Evolutionary conservation across 768 basidiomycete species (phyloP), one percentile per base, ranked within the genome.

Genomic region (Xerocomellus chrysenteron): DNA sequence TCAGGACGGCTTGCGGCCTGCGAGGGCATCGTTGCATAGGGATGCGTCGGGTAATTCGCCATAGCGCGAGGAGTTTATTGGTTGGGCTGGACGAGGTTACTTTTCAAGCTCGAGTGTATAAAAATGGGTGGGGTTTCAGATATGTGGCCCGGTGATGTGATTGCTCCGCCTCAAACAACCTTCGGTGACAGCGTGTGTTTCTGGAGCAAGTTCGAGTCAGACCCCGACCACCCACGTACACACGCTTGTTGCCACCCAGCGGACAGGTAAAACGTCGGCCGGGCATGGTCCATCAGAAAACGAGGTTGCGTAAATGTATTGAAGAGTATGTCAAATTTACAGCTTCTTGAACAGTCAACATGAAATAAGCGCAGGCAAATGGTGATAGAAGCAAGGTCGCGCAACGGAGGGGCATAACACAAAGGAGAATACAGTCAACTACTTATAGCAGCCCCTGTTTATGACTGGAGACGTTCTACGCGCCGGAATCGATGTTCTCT

Each of bases 31-130:
- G 64, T 61, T 7, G 64, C 54, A 37, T 73, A 69, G 24, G 67
- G 56, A 63, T 73, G 67, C 4, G 65, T 56, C 11, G 63, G 47
- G 53, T 69, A 71, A 55, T 61, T 71, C 40, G 67, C 61, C 70
- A 71, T 71, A 47, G 52, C 36, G 12, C 24, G 33, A 35, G 32
- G 37, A 49, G 19, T 52, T 36, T 47, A 58, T 50, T 52, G 57
- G 57, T 42, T 46, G 53, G 32, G 32, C 35, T n/a, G 49, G 57
- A 54, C 17, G 50, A 54, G 21, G 54, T 35, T 40, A 47, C 26
- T 65, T 63, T 67, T 55, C 53, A 55, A 47, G 48, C 50, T 30
- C 24, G 53, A 46, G 47, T 37, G 61, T 58, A 63, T 65, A 67
- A 67, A 65, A 65, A 63, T 52, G 66, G 42, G 47, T 46, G 49